These are phyloP conservation scores for Fusarium nelsonii DNA, from an alignment of 2,329 filamentous ascomycete genomes.

Conservation along the genomic window DNA sequence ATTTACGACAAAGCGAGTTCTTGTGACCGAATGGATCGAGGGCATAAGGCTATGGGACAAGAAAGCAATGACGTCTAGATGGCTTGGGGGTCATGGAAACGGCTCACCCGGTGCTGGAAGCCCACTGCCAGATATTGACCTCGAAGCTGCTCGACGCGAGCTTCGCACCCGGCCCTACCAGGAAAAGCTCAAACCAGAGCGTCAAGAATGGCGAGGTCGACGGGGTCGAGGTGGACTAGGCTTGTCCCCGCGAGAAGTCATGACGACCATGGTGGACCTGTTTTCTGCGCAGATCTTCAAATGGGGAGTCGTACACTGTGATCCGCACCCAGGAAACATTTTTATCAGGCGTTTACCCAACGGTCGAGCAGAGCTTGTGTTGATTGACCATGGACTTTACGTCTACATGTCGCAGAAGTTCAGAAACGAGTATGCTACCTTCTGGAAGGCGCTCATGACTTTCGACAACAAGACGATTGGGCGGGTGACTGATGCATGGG, in stretches of 20 bases:
- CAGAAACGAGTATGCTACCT: conserved; percentile 84
- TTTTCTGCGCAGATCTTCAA: conserved; percentile 99
- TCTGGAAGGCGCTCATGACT: conserved; percentile 95
- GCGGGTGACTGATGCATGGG: conserved; percentile 82
- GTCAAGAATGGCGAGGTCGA: conserved; percentile 80
- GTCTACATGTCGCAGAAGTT: conserved; percentile 89
- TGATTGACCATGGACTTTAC: conserved; percentile 98
- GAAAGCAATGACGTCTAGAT: conserved; percentile 78
- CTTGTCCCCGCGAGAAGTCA: conserved; percentile 84
- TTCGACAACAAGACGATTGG: conserved; percentile 88
- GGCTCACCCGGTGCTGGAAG: conserved; percentile 83
- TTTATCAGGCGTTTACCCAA: conserved; percentile 88
- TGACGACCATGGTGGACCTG: conserved; percentile 96
- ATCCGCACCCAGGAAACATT: conserved; percentile 97
- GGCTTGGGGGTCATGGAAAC: conserved; percentile 80
- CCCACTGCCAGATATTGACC: conserved; percentile 66
- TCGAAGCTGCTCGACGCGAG: conserved; percentile 59
- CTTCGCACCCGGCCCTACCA: conserved; percentile 65
- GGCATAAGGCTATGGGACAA: conserved; percentile 95
- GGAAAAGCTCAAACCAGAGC: conserved; percentile 81
- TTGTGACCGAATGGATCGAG: conserved; percentile 98
- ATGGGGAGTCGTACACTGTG: conserved; percentile 95
- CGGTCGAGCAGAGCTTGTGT: conserved; percentile 88
- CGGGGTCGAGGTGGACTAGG: conserved; percentile 84
- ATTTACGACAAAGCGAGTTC: conserved; percentile 82